These are phyloP conservation scores for Mariannaea elegans DNA, from an alignment of 2,329 filamentous ascomycete genomes.

Conservation along the genomic window DNA sequence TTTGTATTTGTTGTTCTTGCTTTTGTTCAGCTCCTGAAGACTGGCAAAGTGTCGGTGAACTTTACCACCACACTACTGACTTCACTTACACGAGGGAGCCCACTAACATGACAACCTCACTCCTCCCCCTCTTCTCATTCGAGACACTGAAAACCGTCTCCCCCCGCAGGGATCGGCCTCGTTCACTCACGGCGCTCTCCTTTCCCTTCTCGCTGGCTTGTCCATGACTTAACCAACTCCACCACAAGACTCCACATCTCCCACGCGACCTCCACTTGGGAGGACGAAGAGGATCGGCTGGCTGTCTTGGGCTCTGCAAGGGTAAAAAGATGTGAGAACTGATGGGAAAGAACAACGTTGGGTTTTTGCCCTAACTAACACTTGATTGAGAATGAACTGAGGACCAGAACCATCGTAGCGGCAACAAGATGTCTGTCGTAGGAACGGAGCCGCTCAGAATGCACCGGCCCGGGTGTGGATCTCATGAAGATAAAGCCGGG, in stretches of 20 bases:
- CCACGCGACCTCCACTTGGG: conserved; percentile 3
- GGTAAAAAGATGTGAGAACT: conserved; percentile 19
- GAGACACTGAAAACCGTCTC: background rate
- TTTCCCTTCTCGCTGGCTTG: background rate
- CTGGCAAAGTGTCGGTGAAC: conserved; percentile 10
- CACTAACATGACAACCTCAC: conserved; percentile 17
- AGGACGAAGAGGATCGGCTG: conserved; percentile 9
- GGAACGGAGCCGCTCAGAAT: background rate
- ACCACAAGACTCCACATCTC: background rate
- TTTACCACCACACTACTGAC: conserved; percentile 12
- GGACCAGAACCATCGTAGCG: background rate
- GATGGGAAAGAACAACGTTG: conserved; percentile 6
- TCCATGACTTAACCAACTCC: conserved; percentile 18
- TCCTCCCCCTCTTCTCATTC: conserved; percentile 5
- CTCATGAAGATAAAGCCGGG: background rate
- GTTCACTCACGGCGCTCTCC: background rate
- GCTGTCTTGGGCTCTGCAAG: conserved; percentile 4
- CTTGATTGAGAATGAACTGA: conserved; percentile 2
- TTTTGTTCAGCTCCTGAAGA: background rate
- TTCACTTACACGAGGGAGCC: conserved; percentile 2
- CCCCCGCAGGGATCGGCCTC: background rate
- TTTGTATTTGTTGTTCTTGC: background rate
- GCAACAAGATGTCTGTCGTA: too few species aligned
- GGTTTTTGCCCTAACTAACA: too few species aligned
- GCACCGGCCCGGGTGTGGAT: conserved; percentile 11